Evolutionary conservation across 139 green algal species (phyloP).

Genomic region (Auxenochlorella pyrenoidosa): DNA sequence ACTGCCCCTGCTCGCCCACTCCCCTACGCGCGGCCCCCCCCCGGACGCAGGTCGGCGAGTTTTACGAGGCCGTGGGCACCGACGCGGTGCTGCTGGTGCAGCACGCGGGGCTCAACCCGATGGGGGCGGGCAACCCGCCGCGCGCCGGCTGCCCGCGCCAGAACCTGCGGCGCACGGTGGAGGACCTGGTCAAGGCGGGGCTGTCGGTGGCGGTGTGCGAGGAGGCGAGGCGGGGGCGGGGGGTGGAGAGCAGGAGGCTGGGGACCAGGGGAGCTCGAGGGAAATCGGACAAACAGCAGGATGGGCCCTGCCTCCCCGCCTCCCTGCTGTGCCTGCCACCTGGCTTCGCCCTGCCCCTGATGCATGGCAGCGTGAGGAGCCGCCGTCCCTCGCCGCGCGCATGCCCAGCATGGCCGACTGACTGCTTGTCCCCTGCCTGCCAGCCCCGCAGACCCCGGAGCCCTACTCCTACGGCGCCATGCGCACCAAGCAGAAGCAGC

Average conservation of each 20-base stretch:
- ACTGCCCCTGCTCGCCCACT: too few relatives aligned
- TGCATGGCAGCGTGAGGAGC: too few relatives aligned
- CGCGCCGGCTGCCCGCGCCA: constrained; percentile 78
- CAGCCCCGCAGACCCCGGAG: constrained; percentile 29
- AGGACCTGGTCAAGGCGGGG: constrained; percentile 62
- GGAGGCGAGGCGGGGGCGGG: neutral
- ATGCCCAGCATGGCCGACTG: neutral
- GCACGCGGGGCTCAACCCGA: constrained; percentile 84
- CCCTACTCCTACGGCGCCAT: constrained; percentile 53
- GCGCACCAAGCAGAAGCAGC: constrained; percentile 56
- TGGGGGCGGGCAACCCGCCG: constrained; percentile 62
- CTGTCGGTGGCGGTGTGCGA: constrained; percentile 50
- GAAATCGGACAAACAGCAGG: too few relatives aligned
- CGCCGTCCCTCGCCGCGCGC: too few relatives aligned
- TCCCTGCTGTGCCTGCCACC: too few relatives aligned
- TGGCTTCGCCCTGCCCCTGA: too few relatives aligned
- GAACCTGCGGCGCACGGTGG: constrained; percentile 74
- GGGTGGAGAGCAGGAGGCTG: too few relatives aligned
- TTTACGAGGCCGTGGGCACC: constrained; percentile 88
- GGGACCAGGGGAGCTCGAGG: too few relatives aligned
- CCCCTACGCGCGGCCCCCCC: neutral
- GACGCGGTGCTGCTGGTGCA: constrained; percentile 90
- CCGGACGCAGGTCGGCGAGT: constrained; percentile 79
- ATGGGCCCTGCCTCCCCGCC: too few relatives aligned
- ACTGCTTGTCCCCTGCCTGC: neutral